Percentiles rank a stretch among this genome's conserved stretches.
These are phyloP conservation scores for Bretschneidera sinensis DNA, from an alignment of 345 rosid species.

Conservation along the genomic window DNA sequence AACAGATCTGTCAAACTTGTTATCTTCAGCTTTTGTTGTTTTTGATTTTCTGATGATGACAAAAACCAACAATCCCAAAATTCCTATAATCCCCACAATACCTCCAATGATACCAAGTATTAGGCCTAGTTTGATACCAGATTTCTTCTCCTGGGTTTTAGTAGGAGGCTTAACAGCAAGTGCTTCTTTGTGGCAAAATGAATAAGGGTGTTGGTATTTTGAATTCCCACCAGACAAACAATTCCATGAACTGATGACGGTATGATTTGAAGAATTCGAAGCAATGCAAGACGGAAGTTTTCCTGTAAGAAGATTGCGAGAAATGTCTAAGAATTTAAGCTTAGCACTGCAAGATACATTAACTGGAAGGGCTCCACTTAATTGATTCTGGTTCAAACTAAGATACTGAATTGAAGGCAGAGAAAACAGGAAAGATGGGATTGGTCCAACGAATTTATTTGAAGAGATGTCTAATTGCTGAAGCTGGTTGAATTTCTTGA, in stretches of 20 bases:
- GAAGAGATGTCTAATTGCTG: slow-evolving; percentile 56
- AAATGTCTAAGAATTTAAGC: slow-evolving; percentile 54
- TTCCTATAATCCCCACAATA: slow-evolving; percentile 33
- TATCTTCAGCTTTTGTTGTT: slow-evolving; percentile 20
- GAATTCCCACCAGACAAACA: slow-evolving; percentile 52
- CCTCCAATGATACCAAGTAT: slow-evolving; percentile 59
- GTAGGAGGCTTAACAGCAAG: slow-evolving; percentile 62
- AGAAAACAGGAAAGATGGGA: slow-evolving; percentile 58
- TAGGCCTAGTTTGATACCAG: slow-evolving; percentile 40
- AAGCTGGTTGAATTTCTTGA: slow-evolving; percentile 42
- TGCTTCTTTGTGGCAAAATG: slow-evolving; percentile 75
- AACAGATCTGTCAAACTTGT: slow-evolving; percentile 31
- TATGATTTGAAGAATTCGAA: slow-evolving; percentile 42
- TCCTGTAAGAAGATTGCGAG: slow-evolving; percentile 70
- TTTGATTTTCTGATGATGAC: slow-evolving; percentile 42
- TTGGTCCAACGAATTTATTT: slow-evolving; percentile 47
- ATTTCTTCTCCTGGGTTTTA: slow-evolving; percentile 22
- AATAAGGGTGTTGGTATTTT: slow-evolving; percentile 56
- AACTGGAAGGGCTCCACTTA: slow-evolving; percentile 49
- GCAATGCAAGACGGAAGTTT: slow-evolving; percentile 54
- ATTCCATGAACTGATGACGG: slow-evolving; percentile 66
- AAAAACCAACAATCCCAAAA: slow-evolving; percentile 39
- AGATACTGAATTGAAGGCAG: slow-evolving; percentile 56
- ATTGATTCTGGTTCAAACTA: slow-evolving; percentile 43
- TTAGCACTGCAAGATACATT: slow-evolving; percentile 43